Conservation (phyloP, 352 stramenopile species). For the Globisporangium lucens region DNA sequence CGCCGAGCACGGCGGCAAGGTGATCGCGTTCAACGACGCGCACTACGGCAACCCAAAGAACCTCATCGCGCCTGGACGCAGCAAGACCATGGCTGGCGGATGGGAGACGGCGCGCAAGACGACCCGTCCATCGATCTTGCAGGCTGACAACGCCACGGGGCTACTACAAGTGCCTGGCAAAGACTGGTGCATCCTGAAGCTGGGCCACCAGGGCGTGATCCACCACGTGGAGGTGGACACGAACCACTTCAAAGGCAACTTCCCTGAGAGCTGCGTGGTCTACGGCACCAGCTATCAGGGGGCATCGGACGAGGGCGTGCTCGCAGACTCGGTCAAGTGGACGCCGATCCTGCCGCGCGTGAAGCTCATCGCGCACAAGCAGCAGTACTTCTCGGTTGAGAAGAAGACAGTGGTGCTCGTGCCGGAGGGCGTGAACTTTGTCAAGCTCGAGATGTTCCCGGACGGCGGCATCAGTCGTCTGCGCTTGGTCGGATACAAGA, state of each 20-base stretch:
- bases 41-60: constrained; percentile 95
- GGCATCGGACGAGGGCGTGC: constrained; percentile 28
- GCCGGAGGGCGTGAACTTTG: constrained; percentile 79
- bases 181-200: constrained; percentile 92
- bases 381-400: constrained; percentile 81
- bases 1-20: constrained; percentile 77
- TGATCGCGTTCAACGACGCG: constrained; percentile 90
- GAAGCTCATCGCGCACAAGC: constrained; percentile 82
- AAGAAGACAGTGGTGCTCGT: constrained; percentile 57
- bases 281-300: constrained; percentile 64
- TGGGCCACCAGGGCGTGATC: constrained; percentile 78
- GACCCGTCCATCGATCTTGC: constrained; percentile 72
- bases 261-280: constrained; percentile 88
- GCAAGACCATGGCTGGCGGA: constrained; percentile 91
- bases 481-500: constrained; percentile 78
- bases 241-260: constrained; percentile 95
- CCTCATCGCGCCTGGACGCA: constrained; percentile 82
- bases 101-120: constrained; percentile 94
- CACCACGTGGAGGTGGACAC: constrained; percentile 88
- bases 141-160: constrained; percentile 36
- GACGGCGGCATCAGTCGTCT: constrained; percentile 93
- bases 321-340: constrained; percentile 64
- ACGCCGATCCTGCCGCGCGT: constrained; percentile 81
- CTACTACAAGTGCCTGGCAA: constrained; percentile 71
- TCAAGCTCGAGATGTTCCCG: constrained; percentile 93